Evolutionary conservation across 371 early-diverging fungal genomes (phyloP), one percentile per base, ranked within the genome.

Genomic region (Saksenaea oblongispora): DNA sequence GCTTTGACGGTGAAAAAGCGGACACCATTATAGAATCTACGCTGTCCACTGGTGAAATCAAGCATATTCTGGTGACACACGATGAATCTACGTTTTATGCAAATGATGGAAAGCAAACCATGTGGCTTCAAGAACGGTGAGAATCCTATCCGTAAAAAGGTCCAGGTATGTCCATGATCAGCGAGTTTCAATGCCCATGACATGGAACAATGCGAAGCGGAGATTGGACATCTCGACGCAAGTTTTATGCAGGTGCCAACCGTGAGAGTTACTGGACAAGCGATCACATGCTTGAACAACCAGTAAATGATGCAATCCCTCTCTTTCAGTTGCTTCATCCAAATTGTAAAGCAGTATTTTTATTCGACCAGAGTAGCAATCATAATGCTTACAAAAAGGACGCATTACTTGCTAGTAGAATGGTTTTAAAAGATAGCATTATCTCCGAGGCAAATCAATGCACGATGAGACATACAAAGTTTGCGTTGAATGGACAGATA

Each of bases 101-200:
- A 18, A 56, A 56, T 31, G 56, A 56, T n/a, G 56, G 56, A 13
- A 56, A 56, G 56, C 27, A 27, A 35, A 18, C 9, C 2, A 56
- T 26, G 31, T 56, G 56, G 56, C 34, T 56, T 3, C 24, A 18
- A 14, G 13, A 27, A 10, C n/a, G 56, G 56, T 14, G 35, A 56
- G n/a, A 26, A 18, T 36, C 18, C 34, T 1, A 31, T 56, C 35
- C 35, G n/a, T 11, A 62, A 62, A 68, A 68, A 31, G 18, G 27
- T 11, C 57, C 59, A 31, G 63, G 61, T 1, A n/a, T 44, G 26
- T 55, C 34, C 5, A 65, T 65, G 65, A 59, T 59, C 2, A 59
- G 60, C 35, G 65, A 59, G 41, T 65, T 65, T 22, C 60, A 65
- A 27, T 59, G 65, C 34, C 13, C 56, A 2, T 61, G 65, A 36